Evolutionary conservation across 169 alveolate species (phyloP).

Genomic region (Plasmodium falciparum): DNA sequence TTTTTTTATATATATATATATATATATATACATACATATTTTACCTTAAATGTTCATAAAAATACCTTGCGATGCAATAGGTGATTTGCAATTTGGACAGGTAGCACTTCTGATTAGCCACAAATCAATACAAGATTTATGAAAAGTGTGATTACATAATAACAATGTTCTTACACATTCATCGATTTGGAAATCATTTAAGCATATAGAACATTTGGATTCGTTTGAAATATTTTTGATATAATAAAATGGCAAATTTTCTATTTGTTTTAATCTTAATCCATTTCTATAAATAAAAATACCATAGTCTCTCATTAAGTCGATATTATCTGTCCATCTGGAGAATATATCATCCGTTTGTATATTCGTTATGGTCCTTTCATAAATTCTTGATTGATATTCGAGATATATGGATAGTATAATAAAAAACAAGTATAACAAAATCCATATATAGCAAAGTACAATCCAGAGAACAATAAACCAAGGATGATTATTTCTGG

Average conservation of each 20-base stretch:
- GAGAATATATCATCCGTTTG: slow-evolving; percentile 81
- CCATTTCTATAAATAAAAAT: slow-evolving; percentile 84
- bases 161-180: slow-evolving; percentile 83
- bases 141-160: slow-evolving; percentile 86
- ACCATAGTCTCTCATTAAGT: slow-evolving; percentile 84
- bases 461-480: slow-evolving; percentile 84
- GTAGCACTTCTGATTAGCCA: slow-evolving; percentile 88
- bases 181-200: slow-evolving; percentile 47
- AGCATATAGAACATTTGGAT: slow-evolving; percentile 51
- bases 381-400: slow-evolving; percentile 70
- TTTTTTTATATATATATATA: too few relatives aligned
- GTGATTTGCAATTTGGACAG: slow-evolving; percentile 86
- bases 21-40: neutral
- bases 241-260: slow-evolving; percentile 49
- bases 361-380: slow-evolving; percentile 78
- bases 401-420: slow-evolving; percentile 47
- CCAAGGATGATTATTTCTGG: slow-evolving; percentile 87
- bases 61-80: slow-evolving; percentile 70
- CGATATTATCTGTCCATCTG: slow-evolving; percentile 36
- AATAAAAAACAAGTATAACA: slow-evolving; percentile 83
- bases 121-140: slow-evolving; percentile 85
- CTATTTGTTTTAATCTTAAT: slow-evolving; percentile 41
- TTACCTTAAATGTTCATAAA: slow-evolving; percentile 18
- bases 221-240: slow-evolving; percentile 26
- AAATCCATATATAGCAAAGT: slow-evolving; percentile 86